These are phyloP conservation scores for Austroboletus novae-zelandiae DNA, from an alignment of 1,284 basidiomycete genomes.

Conservation along the genomic window DNA sequence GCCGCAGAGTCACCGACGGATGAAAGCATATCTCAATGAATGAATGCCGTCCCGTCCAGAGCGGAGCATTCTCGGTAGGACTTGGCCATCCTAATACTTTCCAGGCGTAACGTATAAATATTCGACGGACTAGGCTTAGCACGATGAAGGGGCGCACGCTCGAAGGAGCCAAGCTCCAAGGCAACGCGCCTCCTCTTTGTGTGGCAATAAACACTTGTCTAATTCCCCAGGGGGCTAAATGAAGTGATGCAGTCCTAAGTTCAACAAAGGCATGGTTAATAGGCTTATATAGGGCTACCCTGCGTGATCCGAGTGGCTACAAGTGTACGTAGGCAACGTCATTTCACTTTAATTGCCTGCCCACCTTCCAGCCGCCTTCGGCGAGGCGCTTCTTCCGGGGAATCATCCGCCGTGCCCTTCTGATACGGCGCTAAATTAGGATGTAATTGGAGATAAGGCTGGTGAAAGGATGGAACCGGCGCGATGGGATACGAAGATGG, in stretches of 20 bases:
- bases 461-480: constrained; percentile 43
- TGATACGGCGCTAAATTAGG: constrained; percentile 47
- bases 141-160: constrained; percentile 9
- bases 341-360: constrained; percentile 57
- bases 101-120: constrained; percentile 3
- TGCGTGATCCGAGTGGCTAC: constrained; percentile 29
- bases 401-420: constrained; percentile 35
- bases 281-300: constrained; percentile 21
- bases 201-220: constrained; percentile 5
- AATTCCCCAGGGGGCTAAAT: constrained; percentile 26
- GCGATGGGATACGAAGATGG: constrained; percentile 44
- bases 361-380: constrained; percentile 64
- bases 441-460: constrained; percentile 48
- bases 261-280: constrained; percentile 22
- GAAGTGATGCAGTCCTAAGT: constrained; percentile 20
- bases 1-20: constrained; percentile 25
- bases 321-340: constrained; percentile 17
- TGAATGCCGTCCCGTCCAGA: constrained; percentile 17
- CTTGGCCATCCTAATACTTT: background rate
- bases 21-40: constrained; percentile 11
- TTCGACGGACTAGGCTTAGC: background rate
- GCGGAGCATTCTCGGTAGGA: constrained; percentile 17
- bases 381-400: constrained; percentile 50
- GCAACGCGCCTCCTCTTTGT: constrained; percentile 11
- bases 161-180: constrained; percentile 6